Evolutionary conservation across 2,329 filamentous ascomycete genomes (phyloP).

Genomic region (Colletotrichum gloeosporioides): DNA sequence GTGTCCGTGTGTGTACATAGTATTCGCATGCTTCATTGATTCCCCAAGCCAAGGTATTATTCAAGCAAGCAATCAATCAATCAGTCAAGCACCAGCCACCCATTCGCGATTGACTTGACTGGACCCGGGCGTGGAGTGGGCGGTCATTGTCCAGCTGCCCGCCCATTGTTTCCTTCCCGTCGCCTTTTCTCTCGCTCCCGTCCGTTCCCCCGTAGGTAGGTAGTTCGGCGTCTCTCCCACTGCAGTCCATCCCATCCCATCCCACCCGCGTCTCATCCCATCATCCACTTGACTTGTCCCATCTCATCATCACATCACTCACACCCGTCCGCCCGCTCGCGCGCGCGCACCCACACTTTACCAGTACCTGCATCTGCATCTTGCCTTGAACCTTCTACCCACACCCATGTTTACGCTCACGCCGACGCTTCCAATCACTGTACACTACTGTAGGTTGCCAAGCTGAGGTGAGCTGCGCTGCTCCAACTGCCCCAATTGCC

Average conservation of each 20-base stretch:
- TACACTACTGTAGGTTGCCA: neutral
- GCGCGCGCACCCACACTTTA: neutral
- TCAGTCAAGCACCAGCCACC: neutral
- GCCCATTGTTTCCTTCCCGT: slow-evolving; percentile 5
- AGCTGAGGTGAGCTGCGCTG: too few relatives aligned
- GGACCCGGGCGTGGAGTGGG: neutral
- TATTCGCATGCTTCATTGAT: neutral
- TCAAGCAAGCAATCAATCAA: too few relatives aligned
- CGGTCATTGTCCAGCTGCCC: neutral
- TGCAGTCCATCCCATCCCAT: neutral
- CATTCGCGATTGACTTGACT: neutral
- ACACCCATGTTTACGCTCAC: neutral
- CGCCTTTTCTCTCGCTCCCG: slow-evolving; percentile 3
- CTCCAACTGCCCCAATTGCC: neutral
- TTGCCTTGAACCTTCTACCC: neutral
- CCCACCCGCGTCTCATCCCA: neutral
- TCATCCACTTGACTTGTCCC: neutral
- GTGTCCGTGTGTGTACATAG: neutral
- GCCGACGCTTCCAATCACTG: neutral
- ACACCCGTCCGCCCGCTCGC: neutral
- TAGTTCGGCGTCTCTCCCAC: neutral
- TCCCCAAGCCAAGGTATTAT: too few relatives aligned
- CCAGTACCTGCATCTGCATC: neutral
- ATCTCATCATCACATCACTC: neutral
- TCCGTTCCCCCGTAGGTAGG: neutral